phyloP scores from a whole-genome alignment of 495 filamentous ascomycete genomes.

The Neurospora tetraspora region DNA sequence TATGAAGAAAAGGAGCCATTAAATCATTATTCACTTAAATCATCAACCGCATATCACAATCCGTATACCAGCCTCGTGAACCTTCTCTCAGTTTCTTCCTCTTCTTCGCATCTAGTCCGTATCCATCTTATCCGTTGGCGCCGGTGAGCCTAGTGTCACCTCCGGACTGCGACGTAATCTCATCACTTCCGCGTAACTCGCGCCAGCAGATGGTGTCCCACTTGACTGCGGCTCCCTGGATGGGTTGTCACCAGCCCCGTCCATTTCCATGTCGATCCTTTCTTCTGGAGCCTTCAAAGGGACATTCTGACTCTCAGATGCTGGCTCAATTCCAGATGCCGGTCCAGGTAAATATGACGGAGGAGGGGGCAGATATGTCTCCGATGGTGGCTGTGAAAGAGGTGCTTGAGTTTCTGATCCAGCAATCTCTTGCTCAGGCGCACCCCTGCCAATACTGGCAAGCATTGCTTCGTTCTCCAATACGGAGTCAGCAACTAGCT shows the following conservation, averaged over 20 bases:
- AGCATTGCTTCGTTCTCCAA: not conserved
- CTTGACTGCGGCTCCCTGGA: not conserved
- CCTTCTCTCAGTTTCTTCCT: not conserved
- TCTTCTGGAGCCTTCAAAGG: not conserved
- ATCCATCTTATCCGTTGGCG: slow-evolving; percentile 22
- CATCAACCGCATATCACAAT: not conserved
- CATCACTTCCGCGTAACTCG: not conserved
- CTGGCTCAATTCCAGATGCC: slow-evolving; percentile 2
- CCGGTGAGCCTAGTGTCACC: slow-evolving; percentile 23
- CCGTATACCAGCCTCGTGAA: not conserved
- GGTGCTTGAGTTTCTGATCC: not conserved
- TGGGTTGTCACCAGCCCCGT: not conserved
- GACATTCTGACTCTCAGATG: slow-evolving; percentile 12
- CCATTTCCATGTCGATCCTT: not conserved
- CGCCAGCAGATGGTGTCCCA: not conserved
- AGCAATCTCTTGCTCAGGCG: not conserved
- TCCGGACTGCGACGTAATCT: slow-evolving; percentile 12
- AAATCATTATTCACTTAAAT: not conserved
- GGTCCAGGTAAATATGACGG: not conserved
- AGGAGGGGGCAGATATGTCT: not conserved
- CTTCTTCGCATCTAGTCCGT: slow-evolving; percentile 10
- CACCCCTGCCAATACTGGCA: not conserved
- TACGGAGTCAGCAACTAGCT: not conserved
- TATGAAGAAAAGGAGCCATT: not conserved
- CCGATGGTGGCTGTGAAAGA: not conserved